phyloP scores from a whole-genome alignment of 805 yeast genomes.

The Saturnispora dispora region DNA sequence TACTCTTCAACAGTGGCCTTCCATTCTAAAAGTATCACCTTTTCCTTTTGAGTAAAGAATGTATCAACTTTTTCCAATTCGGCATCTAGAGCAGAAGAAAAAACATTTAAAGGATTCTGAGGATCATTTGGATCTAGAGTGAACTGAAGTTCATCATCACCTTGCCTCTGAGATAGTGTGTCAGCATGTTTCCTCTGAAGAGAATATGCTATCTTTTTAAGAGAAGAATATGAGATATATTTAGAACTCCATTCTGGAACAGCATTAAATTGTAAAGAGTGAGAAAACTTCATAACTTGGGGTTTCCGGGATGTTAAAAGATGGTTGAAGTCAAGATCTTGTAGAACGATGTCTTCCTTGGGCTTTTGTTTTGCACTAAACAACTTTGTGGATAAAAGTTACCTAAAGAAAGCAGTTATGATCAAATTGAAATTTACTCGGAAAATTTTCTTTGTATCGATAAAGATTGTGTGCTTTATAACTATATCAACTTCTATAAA shows the following conservation, averaged over 20 bases:
- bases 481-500: neutral
- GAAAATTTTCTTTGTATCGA: neutral
- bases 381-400: neutral
- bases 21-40: slow-evolving; percentile 42
- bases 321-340: slow-evolving; percentile 2
- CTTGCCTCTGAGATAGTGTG: slow-evolving; percentile 18
- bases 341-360: neutral
- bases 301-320: neutral
- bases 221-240: slow-evolving; percentile 80
- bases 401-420: neutral
- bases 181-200: slow-evolving; percentile 56
- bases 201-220: slow-evolving; percentile 76
- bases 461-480: neutral
- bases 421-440: neutral
- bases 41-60: slow-evolving; percentile 64
- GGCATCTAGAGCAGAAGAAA: slow-evolving; percentile 61
- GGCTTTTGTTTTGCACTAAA: neutral
- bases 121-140: slow-evolving; percentile 25
- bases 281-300: slow-evolving; percentile 77
- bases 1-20: slow-evolving; percentile 54
- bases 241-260: slow-evolving; percentile 97
- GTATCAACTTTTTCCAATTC: slow-evolving; percentile 70
- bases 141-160: slow-evolving; percentile 24
- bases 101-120: slow-evolving; percentile 47
- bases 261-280: slow-evolving; percentile 90